Evolutionary conservation across 83 land plant genomes (phyloP).

Genomic region (Picea abies): DNA sequence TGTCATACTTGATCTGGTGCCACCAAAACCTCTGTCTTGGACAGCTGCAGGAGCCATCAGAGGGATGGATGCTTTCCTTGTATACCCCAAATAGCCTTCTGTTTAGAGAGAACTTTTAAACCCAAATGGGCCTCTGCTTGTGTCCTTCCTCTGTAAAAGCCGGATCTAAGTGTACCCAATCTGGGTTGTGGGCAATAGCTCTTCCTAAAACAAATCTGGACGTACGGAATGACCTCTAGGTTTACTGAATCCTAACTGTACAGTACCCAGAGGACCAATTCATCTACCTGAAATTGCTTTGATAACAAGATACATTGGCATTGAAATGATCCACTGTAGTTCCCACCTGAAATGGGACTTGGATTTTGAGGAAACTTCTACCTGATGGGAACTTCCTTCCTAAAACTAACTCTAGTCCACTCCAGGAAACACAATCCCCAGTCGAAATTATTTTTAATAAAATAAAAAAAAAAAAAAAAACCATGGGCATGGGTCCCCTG

Average conservation of each 20-base stretch:
- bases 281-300: background rate
- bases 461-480: no score
- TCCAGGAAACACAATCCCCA: background rate
- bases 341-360: background rate
- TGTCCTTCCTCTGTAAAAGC: background rate
- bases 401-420: no score
- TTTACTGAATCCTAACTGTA: background rate
- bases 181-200: no score
- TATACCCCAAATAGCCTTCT: background rate
- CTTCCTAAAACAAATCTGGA: no score
- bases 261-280: background rate
- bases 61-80: background rate
- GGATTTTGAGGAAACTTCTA: background rate
- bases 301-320: background rate
- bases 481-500: constrained; percentile 7
- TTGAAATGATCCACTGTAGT: background rate
- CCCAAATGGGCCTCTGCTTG: background rate
- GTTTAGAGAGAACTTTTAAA: background rate
- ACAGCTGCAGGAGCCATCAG: constrained; percentile 7
- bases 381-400: no score
- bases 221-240: no score
- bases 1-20: background rate
- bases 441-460: background rate
- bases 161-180: constrained; percentile 8
- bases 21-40: constrained; percentile 1